phyloP scores from a whole-genome alignment of 1,284 basidiomycete species.

The Peniophora sp. region DNA sequence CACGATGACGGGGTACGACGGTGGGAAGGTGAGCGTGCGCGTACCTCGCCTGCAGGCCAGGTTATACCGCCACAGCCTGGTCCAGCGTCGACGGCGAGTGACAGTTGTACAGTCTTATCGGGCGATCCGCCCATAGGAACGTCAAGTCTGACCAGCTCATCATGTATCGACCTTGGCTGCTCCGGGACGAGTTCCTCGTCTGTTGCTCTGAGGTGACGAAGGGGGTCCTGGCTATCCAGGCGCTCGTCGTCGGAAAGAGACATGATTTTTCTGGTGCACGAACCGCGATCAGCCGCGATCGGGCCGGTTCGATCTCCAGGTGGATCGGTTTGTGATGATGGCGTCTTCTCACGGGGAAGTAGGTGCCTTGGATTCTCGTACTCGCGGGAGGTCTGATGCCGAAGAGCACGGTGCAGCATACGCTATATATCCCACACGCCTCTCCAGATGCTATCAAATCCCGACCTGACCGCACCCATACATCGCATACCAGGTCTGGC shows the following conservation, averaged over 20 bases:
- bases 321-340: neutral
- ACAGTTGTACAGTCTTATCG: slow-evolving; percentile 28
- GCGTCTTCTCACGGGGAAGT: neutral
- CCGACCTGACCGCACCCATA: neutral
- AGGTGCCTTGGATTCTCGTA: neutral
- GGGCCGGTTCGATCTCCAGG: neutral
- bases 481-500: neutral
- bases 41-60: slow-evolving; percentile 88
- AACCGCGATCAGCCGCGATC: neutral
- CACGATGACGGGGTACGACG: neutral
- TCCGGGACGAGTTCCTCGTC: slow-evolving; percentile 39
- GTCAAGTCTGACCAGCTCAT: slow-evolving; percentile 39
- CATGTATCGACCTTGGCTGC: slow-evolving; percentile 45
- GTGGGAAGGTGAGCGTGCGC: slow-evolving; percentile 18
- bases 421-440: neutral
- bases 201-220: slow-evolving; percentile 47
- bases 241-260: neutral
- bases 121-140: slow-evolving; percentile 25
- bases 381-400: neutral
- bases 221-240: slow-evolving; percentile 39
- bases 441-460: neutral
- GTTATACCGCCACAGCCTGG: slow-evolving; percentile 88
- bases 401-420: neutral
- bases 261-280: neutral
- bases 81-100: slow-evolving; percentile 63